Evolutionary conservation across 2,329 filamentous ascomycete species (phyloP).

Genomic region (Botrytis paeoniae): DNA sequence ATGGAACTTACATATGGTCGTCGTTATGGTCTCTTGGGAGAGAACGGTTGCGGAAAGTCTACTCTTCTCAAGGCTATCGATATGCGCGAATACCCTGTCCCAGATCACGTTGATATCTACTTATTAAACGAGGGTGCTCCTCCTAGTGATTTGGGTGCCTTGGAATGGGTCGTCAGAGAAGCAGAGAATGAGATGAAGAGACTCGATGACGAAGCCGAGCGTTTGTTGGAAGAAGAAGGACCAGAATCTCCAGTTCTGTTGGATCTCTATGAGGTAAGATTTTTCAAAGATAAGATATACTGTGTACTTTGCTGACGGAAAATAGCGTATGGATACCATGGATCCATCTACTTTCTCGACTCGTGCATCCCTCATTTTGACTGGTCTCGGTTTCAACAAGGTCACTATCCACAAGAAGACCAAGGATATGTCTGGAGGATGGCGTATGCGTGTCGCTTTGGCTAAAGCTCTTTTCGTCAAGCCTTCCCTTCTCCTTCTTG

Average conservation of each 20-base stretch:
- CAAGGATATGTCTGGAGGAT: slow-evolving; percentile 99
- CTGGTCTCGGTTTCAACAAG: slow-evolving; percentile 99
- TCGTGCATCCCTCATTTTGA: slow-evolving; percentile 92
- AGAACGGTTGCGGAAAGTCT: slow-evolving; percentile 99
- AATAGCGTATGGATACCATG: slow-evolving; percentile 95
- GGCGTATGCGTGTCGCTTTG: slow-evolving; percentile 98
- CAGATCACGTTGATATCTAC: slow-evolving; percentile 96
- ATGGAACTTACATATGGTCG: slow-evolving; percentile 91
- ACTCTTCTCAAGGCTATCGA: slow-evolving; percentile 96
- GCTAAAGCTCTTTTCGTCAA: slow-evolving; percentile 98
- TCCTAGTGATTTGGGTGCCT: slow-evolving; percentile 79
- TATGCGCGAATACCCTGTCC: slow-evolving; percentile 90
- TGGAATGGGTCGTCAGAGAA: slow-evolving; percentile 96
- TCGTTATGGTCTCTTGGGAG: slow-evolving; percentile 86
- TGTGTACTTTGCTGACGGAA: slow-evolving; percentile 25
- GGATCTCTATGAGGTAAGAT: slow-evolving; percentile 87
- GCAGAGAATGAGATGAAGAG: slow-evolving; percentile 89
- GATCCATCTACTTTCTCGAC: slow-evolving; percentile 96
- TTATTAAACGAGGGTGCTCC: slow-evolving; percentile 96
- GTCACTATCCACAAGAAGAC: slow-evolving; percentile 97
- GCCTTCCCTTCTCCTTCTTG: slow-evolving; percentile 90
- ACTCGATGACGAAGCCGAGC: slow-evolving; percentile 84
- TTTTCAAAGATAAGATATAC: neutral
- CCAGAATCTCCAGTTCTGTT: slow-evolving; percentile 87
- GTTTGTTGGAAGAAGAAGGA: slow-evolving; percentile 85